Evolutionary conservation across 306 rosid species (phyloP), one percentile per base, ranked within the genome.

Genomic region (Carpinus fangiana): DNA sequence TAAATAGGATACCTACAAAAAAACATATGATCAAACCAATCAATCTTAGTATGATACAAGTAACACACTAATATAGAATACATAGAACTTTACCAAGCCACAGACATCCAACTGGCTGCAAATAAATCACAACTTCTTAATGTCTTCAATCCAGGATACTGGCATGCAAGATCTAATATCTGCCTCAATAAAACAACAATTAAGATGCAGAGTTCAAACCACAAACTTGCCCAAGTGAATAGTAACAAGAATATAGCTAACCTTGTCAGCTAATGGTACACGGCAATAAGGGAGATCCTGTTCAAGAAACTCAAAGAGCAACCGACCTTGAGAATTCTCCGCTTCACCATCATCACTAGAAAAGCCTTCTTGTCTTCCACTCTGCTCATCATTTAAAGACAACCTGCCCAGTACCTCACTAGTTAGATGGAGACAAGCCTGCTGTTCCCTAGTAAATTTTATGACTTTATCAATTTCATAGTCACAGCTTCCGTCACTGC

Each of bases 1-100:
- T 94, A 94, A 62, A 92, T 92, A 57, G 98, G 97, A 86, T 94
- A 94, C 98, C 98, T 94, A 81, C 80, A 84, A 66, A 10, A 57
- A 80, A 75, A 53, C 45, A 41, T 75, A 60, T 76, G 82, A 86
- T 69, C 38, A 71, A 65, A 78, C 18, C 64, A 70, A 77, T 85
- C 64, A 89, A 69, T 66, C 46, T 28, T 18, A 70, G 81, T 23
- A 74, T 54, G 12, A 48, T 12, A 69, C 47, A 45, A 65, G 62
- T 70, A 82, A 50, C n/a, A 52, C 43, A 57, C 59, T 14, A 75
- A 38, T 56, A 72, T 36, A 76, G 26, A 76, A 83, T 66, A 41
- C 56, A 74, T 68, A 76, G 64, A 69, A 47, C 65, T 83, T 77
- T 82, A 94, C 98, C 98, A 94, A 50, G 97, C 98, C 60, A 92